These are phyloP conservation scores for Vanrija pseudolonga DNA, from an alignment of 1,284 basidiomycete species.

Conservation along the genomic window DNA sequence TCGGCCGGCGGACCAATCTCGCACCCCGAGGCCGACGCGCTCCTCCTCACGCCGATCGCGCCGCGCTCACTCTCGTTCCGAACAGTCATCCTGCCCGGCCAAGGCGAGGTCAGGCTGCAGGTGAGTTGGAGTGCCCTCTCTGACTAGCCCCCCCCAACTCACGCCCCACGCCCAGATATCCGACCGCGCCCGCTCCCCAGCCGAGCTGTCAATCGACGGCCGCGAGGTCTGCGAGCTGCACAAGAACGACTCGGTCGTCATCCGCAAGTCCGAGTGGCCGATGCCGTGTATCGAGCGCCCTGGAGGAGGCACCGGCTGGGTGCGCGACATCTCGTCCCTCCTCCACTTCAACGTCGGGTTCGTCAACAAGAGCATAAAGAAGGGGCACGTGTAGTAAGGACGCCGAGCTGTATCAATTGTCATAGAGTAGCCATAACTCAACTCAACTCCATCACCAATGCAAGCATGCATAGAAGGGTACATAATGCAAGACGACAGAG, in stretches of 20 bases:
- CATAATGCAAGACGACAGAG: not conserved
- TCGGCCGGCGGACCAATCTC: conserved; percentile 95
- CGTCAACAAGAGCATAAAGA: conserved; percentile 61
- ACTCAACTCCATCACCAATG: not conserved
- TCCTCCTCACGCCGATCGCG: conserved; percentile 91
- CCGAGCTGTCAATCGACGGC: conserved; percentile 90
- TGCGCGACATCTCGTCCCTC: conserved; percentile 89
- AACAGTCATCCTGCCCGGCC: conserved; percentile 80
- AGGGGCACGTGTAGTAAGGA: not conserved
- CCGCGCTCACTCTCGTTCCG: conserved; percentile 89
- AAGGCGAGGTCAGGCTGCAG: conserved; percentile 73
- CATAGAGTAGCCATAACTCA: not conserved
- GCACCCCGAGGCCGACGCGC: conserved; percentile 82
- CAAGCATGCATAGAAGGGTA: not conserved
- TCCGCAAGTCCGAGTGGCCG: conserved; percentile 79
- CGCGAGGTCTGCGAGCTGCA: conserved; percentile 73
- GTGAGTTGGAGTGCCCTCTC: conserved; percentile 52
- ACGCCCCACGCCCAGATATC: conserved; percentile 62
- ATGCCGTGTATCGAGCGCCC: conserved; percentile 89
- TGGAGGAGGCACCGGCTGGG: conserved; percentile 89
- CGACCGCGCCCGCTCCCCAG: conserved; percentile 74
- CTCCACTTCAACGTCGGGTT: conserved; percentile 89
- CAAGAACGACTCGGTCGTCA: conserved; percentile 78
- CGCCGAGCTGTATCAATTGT: not conserved
- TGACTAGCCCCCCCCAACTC: not conserved